Percentiles rank a stretch among this genome's conserved stretches.
Evolutionary conservation across 1,284 basidiomycete genomes (phyloP).

Genomic region (Xerocomus nothofagi): DNA sequence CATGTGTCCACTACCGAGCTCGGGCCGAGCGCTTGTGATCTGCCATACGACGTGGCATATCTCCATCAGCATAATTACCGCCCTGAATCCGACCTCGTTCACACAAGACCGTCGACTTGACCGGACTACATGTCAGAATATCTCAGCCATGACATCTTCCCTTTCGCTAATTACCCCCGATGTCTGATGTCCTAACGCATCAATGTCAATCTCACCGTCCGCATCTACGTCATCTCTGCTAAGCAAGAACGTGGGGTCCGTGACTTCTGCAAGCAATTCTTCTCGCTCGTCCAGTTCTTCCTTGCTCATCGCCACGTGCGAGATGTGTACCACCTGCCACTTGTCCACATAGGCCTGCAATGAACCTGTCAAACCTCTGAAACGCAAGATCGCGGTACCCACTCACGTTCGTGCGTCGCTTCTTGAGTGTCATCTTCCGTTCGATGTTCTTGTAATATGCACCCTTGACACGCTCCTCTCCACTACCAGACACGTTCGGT

Average conservation of each 20-base stretch:
- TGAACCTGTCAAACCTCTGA: constrained; percentile 3
- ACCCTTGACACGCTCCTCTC: constrained; percentile 50
- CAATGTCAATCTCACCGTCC: constrained; percentile 44
- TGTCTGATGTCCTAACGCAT: constrained; percentile 44
- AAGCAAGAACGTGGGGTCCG: constrained; percentile 51
- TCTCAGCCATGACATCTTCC: constrained; percentile 33
- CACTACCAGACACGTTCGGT: constrained; percentile 15
- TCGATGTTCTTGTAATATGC: constrained; percentile 88
- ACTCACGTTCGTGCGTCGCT: constrained; percentile 77
- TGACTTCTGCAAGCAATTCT: constrained; percentile 53
- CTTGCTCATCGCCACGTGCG: constrained; percentile 50
- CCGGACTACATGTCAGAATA: constrained; percentile 30
- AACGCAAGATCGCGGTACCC: not conserved
- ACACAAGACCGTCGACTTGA: no score
- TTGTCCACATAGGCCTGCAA: constrained; percentile 65
- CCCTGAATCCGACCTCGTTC: no score
- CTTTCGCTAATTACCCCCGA: constrained; percentile 39
- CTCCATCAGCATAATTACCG: no score
- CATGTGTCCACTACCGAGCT: no score
- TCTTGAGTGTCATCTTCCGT: constrained; percentile 83
- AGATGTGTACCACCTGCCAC: constrained; percentile 74
- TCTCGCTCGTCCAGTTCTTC: constrained; percentile 55
- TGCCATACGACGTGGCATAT: no score
- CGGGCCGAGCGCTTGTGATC: no score
- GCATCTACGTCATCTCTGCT: constrained; percentile 42